Conservation (phyloP, 164 flowering plant genomes). For the Cinnamomum micranthum region DNA sequence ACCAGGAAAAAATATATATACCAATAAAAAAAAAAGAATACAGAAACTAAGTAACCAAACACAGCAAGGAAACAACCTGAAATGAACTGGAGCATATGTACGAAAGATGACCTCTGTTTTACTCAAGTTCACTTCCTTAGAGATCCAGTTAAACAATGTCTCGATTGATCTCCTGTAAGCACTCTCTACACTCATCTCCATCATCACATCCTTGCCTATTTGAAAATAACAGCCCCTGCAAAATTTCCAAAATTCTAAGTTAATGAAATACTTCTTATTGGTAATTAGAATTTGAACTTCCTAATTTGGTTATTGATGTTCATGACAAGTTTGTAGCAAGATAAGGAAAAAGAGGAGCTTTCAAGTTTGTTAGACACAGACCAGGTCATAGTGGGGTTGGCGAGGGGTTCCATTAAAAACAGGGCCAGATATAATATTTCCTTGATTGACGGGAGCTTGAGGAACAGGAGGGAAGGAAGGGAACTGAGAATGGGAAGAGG, state of each 20-base stretch:
- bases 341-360: background rate
- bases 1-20: background rate
- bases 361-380: background rate
- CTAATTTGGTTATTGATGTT: too few relatives aligned
- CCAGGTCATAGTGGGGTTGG: background rate
- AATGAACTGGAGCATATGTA: constrained; percentile 84
- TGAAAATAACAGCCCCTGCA: constrained; percentile 94
- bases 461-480: too few relatives aligned
- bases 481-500: too few relatives aligned
- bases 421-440: too few relatives aligned
- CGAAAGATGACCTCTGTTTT: constrained; percentile 85
- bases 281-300: too few relatives aligned
- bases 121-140: constrained; percentile 48
- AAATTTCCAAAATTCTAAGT: background rate
- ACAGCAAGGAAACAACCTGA: constrained; percentile 52
- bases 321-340: background rate
- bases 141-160: constrained; percentile 66
- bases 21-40: background rate
- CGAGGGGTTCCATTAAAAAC: too few relatives aligned
- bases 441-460: too few relatives aligned
- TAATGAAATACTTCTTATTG: background rate
- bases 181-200: constrained; percentile 56
- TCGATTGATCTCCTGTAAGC: constrained; percentile 62
- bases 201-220: constrained; percentile 57
- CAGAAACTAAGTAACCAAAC: background rate